Evolutionary conservation across 495 filamentous ascomycete species (phyloP).

Genomic region (Penicillium paradoxum): DNA sequence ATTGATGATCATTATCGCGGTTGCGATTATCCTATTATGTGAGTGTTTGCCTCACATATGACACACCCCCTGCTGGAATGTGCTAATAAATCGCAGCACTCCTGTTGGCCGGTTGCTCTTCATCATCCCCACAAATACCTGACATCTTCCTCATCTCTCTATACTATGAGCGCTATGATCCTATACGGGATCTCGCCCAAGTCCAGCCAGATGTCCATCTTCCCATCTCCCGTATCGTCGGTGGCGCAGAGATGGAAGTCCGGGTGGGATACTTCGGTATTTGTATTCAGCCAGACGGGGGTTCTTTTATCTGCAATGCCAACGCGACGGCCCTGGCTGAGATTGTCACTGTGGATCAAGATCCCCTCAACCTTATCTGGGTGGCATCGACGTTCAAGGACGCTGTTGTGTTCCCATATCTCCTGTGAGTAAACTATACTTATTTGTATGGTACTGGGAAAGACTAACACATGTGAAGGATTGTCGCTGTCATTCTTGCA

Average conservation of each 20-base stretch:
- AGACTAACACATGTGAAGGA: slow-evolving; percentile 35
- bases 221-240: slow-evolving; percentile 62
- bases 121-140: slow-evolving; percentile 62
- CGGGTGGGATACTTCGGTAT: slow-evolving; percentile 69
- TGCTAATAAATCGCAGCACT: slow-evolving; percentile 45
- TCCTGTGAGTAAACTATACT: slow-evolving; percentile 48
- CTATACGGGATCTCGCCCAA: slow-evolving; percentile 63
- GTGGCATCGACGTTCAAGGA: slow-evolving; percentile 70
- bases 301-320: slow-evolving; percentile 61
- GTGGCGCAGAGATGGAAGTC: slow-evolving; percentile 58
- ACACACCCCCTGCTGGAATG: slow-evolving; percentile 12
- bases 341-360: slow-evolving; percentile 59
- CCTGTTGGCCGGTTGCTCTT: slow-evolving; percentile 64
- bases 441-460: neutral
- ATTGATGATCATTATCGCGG: slow-evolving; percentile 92
- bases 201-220: slow-evolving; percentile 75
- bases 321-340: slow-evolving; percentile 62
- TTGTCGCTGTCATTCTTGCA: slow-evolving; percentile 64
- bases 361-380: slow-evolving; percentile 68
- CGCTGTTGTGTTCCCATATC: slow-evolving; percentile 64
- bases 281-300: slow-evolving; percentile 58
- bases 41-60: slow-evolving; percentile 33
- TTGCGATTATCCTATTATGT: slow-evolving; percentile 95
- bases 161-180: slow-evolving; percentile 61
- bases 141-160: slow-evolving; percentile 66